Percentiles rank a stretch among this genome's conserved stretches.
phyloP scores from a whole-genome alignment of 805 yeast species.

The Ogataea haglerorum region DNA sequence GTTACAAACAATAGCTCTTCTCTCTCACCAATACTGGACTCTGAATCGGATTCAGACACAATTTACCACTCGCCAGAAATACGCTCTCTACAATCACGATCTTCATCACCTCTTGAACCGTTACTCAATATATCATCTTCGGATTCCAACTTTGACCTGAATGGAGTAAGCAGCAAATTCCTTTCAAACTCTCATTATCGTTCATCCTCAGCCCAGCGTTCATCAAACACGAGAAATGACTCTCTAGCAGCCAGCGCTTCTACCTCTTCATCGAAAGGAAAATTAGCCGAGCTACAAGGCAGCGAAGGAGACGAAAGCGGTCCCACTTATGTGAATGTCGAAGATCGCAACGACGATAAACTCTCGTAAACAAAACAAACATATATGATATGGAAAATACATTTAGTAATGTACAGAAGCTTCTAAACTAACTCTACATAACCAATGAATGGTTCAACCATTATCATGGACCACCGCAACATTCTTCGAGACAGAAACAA shows the following conservation, averaged over 20 bases:
- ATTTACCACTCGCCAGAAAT: conserved; percentile 28
- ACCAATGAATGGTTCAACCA: too few relatives aligned
- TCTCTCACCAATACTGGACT: conserved; percentile 9
- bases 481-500: conserved; percentile 21
- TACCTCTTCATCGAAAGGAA: conserved; percentile 15
- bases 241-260: conserved; percentile 9
- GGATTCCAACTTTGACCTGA: conserved; percentile 24
- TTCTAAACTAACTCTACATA: not conserved
- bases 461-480: conserved; percentile 11
- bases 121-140: conserved; percentile 22
- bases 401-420: not conserved
- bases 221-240: conserved; percentile 6
- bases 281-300: conserved; percentile 17
- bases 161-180: conserved; percentile 19
- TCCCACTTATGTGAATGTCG: conserved; percentile 52
- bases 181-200: conserved; percentile 5
- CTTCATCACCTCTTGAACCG: conserved; percentile 22
- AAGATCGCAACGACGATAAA: conserved; percentile 39
- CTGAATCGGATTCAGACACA: conserved; percentile 23
- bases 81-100: conserved; percentile 18
- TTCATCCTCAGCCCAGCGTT: conserved; percentile 2
- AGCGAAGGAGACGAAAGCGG: conserved; percentile 48
- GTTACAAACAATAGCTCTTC: not conserved
- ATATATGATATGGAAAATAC: not conserved
- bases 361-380: not conserved